Evolutionary conservation across 106 monocot species (phyloP).

Genomic region (Apostasia shenzhenica): DNA sequence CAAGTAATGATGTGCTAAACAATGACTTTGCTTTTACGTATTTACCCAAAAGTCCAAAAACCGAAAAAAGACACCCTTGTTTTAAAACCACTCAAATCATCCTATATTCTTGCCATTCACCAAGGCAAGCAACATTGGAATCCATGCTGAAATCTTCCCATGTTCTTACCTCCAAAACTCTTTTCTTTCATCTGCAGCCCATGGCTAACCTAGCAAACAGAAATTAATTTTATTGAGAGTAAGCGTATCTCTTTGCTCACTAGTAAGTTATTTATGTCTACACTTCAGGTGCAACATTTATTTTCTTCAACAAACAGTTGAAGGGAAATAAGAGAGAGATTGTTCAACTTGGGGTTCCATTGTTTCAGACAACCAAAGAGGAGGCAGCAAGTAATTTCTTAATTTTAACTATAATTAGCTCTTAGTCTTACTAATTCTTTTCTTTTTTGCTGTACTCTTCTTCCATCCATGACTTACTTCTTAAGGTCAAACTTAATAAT

Average conservation of each 20-base stretch:
- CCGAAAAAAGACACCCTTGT: too few relatives aligned
- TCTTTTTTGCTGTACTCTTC: too few relatives aligned
- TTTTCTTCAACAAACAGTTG: constrained; percentile 91
- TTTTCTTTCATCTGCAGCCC: neutral
- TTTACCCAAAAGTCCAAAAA: too few relatives aligned
- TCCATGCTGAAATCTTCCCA: too few relatives aligned
- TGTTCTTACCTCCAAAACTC: neutral
- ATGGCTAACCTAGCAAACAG: neutral
- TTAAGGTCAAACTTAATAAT: too few relatives aligned
- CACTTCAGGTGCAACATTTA: constrained; percentile 78
- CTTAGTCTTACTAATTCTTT: too few relatives aligned
- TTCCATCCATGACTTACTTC: too few relatives aligned
- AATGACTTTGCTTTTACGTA: too few relatives aligned
- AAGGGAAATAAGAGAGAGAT: constrained; percentile 98
- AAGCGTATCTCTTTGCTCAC: neutral
- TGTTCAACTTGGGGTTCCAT: constrained; percentile 85
- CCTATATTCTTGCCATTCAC: too few relatives aligned
- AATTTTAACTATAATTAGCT: neutral
- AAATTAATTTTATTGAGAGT: neutral
- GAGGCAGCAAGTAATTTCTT: constrained; percentile 46
- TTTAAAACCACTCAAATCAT: too few relatives aligned
- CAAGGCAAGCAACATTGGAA: too few relatives aligned
- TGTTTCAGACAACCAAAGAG: constrained; percentile 80
- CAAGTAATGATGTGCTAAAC: too few relatives aligned
- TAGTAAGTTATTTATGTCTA: neutral